Conservation (phyloP, 1,284 basidiomycete genomes). For the Leccinum fallax region DNA sequence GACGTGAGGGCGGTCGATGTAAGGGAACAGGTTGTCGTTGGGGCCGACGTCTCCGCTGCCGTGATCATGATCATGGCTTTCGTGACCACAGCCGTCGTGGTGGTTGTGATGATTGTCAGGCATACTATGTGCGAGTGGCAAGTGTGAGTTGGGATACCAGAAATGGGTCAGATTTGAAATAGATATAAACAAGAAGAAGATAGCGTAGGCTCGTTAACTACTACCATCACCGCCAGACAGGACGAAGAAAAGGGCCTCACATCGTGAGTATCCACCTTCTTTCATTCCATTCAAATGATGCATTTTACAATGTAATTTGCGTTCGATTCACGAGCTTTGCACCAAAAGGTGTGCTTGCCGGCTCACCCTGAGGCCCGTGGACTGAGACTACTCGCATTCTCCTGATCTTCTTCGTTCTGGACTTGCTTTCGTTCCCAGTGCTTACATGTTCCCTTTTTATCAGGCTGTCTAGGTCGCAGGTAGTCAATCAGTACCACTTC, state of each 20-base stretch:
- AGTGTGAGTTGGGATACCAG: not conserved
- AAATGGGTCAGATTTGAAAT: slow-evolving; percentile 2
- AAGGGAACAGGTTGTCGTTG: slow-evolving; percentile 67
- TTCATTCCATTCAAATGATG: slow-evolving; percentile 48
- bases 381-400: slow-evolving; percentile 64
- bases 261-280: slow-evolving; percentile 17
- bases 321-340: slow-evolving; percentile 63
- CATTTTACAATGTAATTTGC: slow-evolving; percentile 71
- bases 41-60: slow-evolving; percentile 53
- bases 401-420: slow-evolving; percentile 41
- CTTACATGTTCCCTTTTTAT: slow-evolving; percentile 13
- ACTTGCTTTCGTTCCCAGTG: slow-evolving; percentile 6
- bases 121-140: slow-evolving; percentile 6
- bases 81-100: slow-evolving; percentile 55
- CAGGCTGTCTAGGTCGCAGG: slow-evolving; percentile 1
- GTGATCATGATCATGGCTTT: slow-evolving; percentile 56
- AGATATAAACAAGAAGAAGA: slow-evolving; percentile 18
- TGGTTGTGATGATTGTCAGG: slow-evolving; percentile 55
- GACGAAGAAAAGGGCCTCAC: not conserved
- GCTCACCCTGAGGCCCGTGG: slow-evolving; percentile 63
- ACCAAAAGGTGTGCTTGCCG: slow-evolving; percentile 75
- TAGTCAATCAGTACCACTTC: not conserved
- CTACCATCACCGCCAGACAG: slow-evolving; percentile 3
- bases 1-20: slow-evolving; percentile 74
- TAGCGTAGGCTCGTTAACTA: not conserved